Conservation (phyloP, 345 rosid species). For the Arabidopsis arenosa region DNA sequence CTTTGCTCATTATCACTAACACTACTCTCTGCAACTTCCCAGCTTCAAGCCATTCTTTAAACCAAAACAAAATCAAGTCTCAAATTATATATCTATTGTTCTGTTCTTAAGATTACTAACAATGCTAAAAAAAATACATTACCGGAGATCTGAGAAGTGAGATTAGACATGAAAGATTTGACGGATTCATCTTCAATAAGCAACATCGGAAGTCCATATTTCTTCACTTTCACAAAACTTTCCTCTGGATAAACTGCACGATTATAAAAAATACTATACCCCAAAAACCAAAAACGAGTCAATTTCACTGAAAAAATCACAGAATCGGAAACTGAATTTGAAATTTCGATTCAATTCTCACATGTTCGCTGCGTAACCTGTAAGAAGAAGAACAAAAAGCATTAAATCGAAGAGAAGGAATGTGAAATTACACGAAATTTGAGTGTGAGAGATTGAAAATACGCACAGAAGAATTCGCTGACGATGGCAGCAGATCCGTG, state of each 20-base stretch:
- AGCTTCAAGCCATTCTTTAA: conserved; percentile 84
- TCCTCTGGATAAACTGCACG: conserved; percentile 97
- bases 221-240: conserved; percentile 90
- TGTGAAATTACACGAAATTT: background rate
- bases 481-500: conserved; percentile 98
- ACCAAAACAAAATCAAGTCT: background rate
- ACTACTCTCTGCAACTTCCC: conserved; percentile 92
- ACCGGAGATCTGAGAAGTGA: conserved; percentile 84
- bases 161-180: conserved; percentile 71
- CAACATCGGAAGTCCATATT: conserved; percentile 92
- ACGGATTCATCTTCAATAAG: conserved; percentile 91
- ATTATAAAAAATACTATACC: conserved; percentile 76
- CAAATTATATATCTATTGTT: background rate
- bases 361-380: conserved; percentile 99
- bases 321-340: conserved; percentile 1
- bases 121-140: conserved; percentile 13
- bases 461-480: conserved; percentile 91
- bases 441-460: background rate
- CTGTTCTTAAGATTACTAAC: background rate
- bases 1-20: conserved; percentile 87
- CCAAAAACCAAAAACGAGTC: conserved; percentile 22
- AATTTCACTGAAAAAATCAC: conserved; percentile 24
- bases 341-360: conserved; percentile 30
- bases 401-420: conserved; percentile 12
- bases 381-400: conserved; percentile 29